Percentiles rank a stretch among this genome's conserved stretches.
phyloP scores from a whole-genome alignment of 495 filamentous ascomycete species.

The Ramalina intermedia region DNA sequence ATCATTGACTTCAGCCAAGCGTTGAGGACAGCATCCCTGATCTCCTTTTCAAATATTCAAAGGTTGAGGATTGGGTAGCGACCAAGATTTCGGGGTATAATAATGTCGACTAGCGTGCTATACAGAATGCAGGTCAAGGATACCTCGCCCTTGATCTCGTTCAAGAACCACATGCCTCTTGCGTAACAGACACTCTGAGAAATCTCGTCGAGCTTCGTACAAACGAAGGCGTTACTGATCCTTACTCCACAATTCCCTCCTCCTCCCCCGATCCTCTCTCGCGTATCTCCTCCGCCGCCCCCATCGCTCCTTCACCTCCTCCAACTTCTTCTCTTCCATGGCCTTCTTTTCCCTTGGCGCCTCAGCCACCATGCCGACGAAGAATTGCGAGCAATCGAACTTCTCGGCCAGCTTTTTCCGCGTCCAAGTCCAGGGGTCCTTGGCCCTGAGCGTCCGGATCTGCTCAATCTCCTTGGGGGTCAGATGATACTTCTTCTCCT shows the following conservation, averaged over 20 bases:
- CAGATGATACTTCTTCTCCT: constrained; percentile 62
- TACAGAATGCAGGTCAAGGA: too few species aligned
- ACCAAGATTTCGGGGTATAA: too few species aligned
- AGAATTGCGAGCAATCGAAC: constrained; percentile 63
- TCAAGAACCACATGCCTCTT: background rate
- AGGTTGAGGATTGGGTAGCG: too few species aligned
- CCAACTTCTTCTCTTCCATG: constrained; percentile 37
- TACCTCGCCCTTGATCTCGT: background rate
- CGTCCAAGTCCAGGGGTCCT: constrained; percentile 61
- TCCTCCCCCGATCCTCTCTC: constrained; percentile 55
- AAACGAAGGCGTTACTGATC: constrained; percentile 18
- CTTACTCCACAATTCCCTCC: constrained; percentile 43
- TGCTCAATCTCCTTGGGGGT: constrained; percentile 58
- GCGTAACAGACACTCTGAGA: background rate
- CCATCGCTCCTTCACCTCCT: constrained; percentile 56
- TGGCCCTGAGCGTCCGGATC: constrained; percentile 53
- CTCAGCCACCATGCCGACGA: constrained; percentile 45
- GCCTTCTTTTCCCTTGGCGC: constrained; percentile 32
- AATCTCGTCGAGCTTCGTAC: background rate
- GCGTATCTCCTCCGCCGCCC: constrained; percentile 55
- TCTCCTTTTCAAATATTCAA: too few species aligned
- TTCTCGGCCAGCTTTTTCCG: constrained; percentile 51
- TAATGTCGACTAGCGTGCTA: too few species aligned
- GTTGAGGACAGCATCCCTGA: too few species aligned
- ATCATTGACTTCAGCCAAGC: too few species aligned